phyloP scores from a whole-genome alignment of 73 alveolate genomes.

The Paraurostyla sp. region DNA sequence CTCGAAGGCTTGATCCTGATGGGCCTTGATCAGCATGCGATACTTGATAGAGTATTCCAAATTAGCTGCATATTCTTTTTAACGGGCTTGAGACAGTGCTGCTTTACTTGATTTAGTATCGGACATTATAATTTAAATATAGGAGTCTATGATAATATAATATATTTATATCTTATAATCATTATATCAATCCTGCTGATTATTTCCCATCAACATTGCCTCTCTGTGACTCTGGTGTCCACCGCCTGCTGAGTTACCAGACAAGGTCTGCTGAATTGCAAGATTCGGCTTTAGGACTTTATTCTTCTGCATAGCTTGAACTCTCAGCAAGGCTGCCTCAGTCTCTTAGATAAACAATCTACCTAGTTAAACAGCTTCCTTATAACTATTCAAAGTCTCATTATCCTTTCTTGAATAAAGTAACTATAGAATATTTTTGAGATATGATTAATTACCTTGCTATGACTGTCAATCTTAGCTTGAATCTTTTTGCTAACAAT shows the following conservation, averaged over 20 bases:
- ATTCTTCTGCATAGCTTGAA: constrained; percentile 35
- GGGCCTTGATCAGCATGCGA: not conserved
- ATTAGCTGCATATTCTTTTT: constrained; percentile 32
- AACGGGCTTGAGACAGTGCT: not conserved
- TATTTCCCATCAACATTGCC: not conserved
- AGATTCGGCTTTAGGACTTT: constrained; percentile 1
- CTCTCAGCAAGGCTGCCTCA: constrained; percentile 39
- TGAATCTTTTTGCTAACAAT: constrained; percentile 56
- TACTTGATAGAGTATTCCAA: constrained; percentile 12
- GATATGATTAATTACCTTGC: constrained; percentile 30
- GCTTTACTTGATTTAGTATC: not conserved
- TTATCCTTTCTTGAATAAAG: constrained; percentile 64
- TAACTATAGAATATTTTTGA: not conserved
- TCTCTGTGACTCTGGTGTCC: not conserved
- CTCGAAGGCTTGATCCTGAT: not conserved
- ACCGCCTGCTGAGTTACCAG: not conserved
- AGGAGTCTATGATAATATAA: no score
- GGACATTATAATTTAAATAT: no score
- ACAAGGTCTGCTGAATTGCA: not conserved
- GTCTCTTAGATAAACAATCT: constrained; percentile 58
- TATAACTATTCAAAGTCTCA: constrained; percentile 57
- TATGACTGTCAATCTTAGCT: constrained; percentile 63
- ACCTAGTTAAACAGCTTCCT: constrained; percentile 58
- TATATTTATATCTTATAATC: no score
- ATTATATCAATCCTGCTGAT: not conserved